Evolutionary conservation across 495 filamentous ascomycete genomes (phyloP).

Genomic region (Neurospora sp.): DNA sequence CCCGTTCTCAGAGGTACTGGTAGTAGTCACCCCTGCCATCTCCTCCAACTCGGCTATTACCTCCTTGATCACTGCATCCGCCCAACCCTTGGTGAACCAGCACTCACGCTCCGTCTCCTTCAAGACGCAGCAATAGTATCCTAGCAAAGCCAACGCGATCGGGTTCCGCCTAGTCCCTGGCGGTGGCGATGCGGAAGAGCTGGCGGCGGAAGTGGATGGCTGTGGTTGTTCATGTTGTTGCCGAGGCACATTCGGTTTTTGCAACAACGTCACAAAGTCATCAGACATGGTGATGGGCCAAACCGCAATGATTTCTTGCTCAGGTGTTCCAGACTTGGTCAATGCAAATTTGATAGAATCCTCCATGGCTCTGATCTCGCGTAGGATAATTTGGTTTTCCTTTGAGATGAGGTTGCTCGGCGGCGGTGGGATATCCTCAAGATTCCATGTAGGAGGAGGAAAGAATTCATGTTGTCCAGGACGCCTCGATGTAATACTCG

Average conservation of each 20-base stretch:
- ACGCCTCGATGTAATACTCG: neutral
- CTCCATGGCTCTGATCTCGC: conserved; percentile 5
- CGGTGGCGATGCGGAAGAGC: neutral
- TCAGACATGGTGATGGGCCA: conserved; percentile 19
- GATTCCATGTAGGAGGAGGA: neutral
- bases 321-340: conserved; percentile 1
- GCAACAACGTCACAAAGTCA: conserved; percentile 9
- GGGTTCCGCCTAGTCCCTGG: conserved; percentile 10
- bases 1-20: neutral
- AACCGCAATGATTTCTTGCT: conserved; percentile 14
- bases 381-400: neutral
- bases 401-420: neutral
- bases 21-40: neutral
- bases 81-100: conserved; percentile 23
- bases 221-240: neutral
- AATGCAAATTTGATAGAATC: conserved; percentile 2
- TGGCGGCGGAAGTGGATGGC: neutral
- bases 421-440: neutral
- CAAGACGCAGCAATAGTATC: conserved; percentile 20
- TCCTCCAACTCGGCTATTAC: neutral
- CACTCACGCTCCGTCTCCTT: conserved; percentile 11
- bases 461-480: neutral
- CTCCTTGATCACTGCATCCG: conserved; percentile 11
- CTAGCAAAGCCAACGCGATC: conserved; percentile 15
- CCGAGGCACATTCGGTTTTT: neutral